Percentiles rank a stretch among this genome's conserved stretches.
These are phyloP conservation scores for Mychonastes homosphaera DNA, from an alignment of 139 green algal genomes.

Conservation along the genomic window DNA sequence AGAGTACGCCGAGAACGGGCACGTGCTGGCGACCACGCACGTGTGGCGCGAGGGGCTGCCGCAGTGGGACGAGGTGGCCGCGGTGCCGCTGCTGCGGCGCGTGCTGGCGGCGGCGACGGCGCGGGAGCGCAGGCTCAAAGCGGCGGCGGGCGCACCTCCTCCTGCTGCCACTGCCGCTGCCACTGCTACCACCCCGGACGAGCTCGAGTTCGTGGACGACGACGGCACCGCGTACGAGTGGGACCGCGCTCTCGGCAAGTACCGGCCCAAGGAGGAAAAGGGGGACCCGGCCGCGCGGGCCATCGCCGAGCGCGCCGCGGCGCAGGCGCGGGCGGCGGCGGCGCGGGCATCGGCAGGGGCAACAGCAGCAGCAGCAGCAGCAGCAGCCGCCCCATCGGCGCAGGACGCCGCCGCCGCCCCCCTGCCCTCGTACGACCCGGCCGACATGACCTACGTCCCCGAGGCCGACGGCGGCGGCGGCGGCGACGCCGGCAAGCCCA, in stretches of 20 bases:
- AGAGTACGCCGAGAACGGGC: too few relatives aligned
- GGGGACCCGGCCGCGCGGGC: conserved; percentile 4
- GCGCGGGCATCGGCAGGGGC: conserved; percentile 20
- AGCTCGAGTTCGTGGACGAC: conserved; percentile 85
- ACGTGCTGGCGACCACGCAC: too few relatives aligned
- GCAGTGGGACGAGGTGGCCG: not conserved
- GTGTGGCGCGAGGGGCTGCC: not conserved
- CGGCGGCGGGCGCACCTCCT: too few relatives aligned
- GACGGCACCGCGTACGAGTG: conserved; percentile 88
- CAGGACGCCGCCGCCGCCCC: not conserved
- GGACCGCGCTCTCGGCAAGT: conserved; percentile 60
- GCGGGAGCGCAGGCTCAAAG: too few relatives aligned
- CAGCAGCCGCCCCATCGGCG: not conserved
- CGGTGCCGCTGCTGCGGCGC: conserved; percentile 10
- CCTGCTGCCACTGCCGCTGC: too few relatives aligned
- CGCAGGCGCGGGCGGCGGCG: conserved; percentile 14
- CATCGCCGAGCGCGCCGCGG: conserved; percentile 1
- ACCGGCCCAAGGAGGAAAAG: conserved; percentile 43
- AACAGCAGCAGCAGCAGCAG: conserved; percentile 6
- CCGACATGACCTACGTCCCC: conserved; percentile 51
- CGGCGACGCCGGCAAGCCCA: not conserved
- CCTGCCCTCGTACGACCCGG: conserved; percentile 36
- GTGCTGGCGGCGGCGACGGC: too few relatives aligned
- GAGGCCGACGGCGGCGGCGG: conserved; percentile 40
- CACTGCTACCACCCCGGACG: conserved; percentile 47